Evolutionary conservation across 768 basidiomycete species (phyloP), one percentile per base, ranked within the genome.

Genomic region (Pisolithus sp.): DNA sequence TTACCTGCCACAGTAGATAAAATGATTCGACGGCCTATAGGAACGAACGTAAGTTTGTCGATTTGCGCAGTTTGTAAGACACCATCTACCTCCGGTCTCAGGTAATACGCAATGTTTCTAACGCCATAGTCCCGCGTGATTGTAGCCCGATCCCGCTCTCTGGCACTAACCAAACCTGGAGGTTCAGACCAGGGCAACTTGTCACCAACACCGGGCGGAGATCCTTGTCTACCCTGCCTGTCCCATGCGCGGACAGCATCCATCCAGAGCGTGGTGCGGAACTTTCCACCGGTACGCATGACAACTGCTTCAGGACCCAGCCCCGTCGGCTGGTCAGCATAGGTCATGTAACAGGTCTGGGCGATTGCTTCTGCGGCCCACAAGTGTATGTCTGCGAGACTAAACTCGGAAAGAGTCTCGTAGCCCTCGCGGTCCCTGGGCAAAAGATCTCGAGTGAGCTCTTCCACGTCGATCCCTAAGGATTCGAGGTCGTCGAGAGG

Each of bases 361-460:
- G 83, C 82, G 23, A 90, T 71, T 17, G 86, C 86, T 61, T 87
- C 77, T 2, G 87, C 88, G 4, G 83, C 87, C 82, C 85, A 89
- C 49, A 80, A 68, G 61, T 89, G 86, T 26, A 85, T 62, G n/a
- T 84, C 74, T 44, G 73, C 73, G n/a, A 85, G 73, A 54, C 80
- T 73, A 56, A 79, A 78, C 9, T 61, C 64, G 13, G 69, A 61
- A 9, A 84, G 69, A 2, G 60, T 68, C 9, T 70, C 68, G 43
- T 71, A 73, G 31, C 71, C 74, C 38, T 46, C 49, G 34, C 57
- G 60, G 0, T 57, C 54, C 37, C 50, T 46, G 13, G 55, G 53
- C 46, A 59, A 57, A 18, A 66, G 60, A 37, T 64, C 58, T 2
- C 56, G 47, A 7, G 57, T 59, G 8, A 82, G 71, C 20, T 69